Percentiles rank a stretch among this genome's conserved stretches.
These are phyloP conservation scores for Dioscorea zingiberensis DNA, from an alignment of 106 monocot species.

Conservation along the genomic window DNA sequence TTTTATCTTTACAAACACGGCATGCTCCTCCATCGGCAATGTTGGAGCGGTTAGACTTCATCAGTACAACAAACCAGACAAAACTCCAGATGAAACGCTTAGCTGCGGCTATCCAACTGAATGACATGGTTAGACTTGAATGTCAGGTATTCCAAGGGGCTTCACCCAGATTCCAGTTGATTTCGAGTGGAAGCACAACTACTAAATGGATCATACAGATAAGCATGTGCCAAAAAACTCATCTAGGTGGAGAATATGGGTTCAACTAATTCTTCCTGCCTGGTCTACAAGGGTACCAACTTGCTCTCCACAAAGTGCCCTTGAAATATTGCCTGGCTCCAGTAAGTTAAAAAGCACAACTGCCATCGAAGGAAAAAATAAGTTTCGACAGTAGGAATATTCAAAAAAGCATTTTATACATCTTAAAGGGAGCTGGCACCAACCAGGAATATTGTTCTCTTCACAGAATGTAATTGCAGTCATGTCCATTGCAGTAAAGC, in stretches of 20 bases:
- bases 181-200: neutral
- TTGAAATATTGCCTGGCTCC: conserved; percentile 85
- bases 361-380: conserved; percentile 18
- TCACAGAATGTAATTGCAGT: conserved; percentile 90
- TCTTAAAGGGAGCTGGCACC: conserved; percentile 1
- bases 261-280: conserved; percentile 61
- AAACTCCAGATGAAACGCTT: neutral
- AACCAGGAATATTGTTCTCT: conserved; percentile 94
- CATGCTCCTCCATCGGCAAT: neutral
- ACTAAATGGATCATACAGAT: no score
- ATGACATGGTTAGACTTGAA: no score
- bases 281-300: conserved; percentile 83
- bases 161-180: neutral
- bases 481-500: conserved; percentile 75
- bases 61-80: neutral
- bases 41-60: no score
- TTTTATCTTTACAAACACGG: neutral
- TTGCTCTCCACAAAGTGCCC: conserved; percentile 90
- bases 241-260: neutral
- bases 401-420: no score
- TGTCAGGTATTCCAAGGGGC: neutral
- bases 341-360: conserved; percentile 90
- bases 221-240: no score
- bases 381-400: neutral
- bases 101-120: neutral